A percentile compares a stretch with the other conserved stretches of the same genome.
Evolutionary conservation across 1,284 basidiomycete species (phyloP).

Genomic region (Heterobasidion parviporum): DNA sequence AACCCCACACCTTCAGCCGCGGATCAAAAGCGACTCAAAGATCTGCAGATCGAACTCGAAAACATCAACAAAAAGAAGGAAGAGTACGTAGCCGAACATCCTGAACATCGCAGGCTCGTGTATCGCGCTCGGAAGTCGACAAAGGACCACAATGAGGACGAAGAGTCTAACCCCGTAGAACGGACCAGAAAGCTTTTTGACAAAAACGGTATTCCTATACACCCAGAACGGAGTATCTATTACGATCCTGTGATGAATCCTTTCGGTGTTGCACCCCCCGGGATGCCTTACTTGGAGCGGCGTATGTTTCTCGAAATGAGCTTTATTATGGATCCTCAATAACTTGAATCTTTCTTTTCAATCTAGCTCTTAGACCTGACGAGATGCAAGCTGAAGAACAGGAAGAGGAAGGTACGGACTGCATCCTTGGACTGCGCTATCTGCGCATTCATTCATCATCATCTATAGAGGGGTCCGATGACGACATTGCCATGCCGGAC

Average conservation of each 20-base stretch:
- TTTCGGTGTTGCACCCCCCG: conserved; percentile 91
- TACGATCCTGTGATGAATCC: conserved; percentile 93
- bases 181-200: conserved; percentile 65
- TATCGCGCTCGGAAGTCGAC: conserved; percentile 43
- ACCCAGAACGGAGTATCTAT: conserved; percentile 86
- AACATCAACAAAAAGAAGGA: conserved; percentile 80
- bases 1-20: conserved; percentile 31
- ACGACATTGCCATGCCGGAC: conserved; percentile 64
- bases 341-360: conserved; percentile 1
- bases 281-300: conserved; percentile 89
- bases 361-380: conserved; percentile 48
- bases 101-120: conserved; percentile 77
- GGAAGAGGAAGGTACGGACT: conserved; percentile 31
- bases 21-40: conserved; percentile 48
- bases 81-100: conserved; percentile 85
- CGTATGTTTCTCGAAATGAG: conserved; percentile 37
- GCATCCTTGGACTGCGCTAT: neutral
- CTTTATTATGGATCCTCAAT: no score
- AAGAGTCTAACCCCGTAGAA: conserved; percentile 22
- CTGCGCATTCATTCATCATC: neutral
- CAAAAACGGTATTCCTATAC: conserved; percentile 73
- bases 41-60: conserved; percentile 71
- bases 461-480: conserved; percentile 25
- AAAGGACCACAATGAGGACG: conserved; percentile 37
- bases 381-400: conserved; percentile 53